A percentile compares a stretch with the other conserved stretches of the same genome.
Conservation (phyloP, 768 basidiomycete genomes). For the Suillus fuscotomentosus region DNA sequence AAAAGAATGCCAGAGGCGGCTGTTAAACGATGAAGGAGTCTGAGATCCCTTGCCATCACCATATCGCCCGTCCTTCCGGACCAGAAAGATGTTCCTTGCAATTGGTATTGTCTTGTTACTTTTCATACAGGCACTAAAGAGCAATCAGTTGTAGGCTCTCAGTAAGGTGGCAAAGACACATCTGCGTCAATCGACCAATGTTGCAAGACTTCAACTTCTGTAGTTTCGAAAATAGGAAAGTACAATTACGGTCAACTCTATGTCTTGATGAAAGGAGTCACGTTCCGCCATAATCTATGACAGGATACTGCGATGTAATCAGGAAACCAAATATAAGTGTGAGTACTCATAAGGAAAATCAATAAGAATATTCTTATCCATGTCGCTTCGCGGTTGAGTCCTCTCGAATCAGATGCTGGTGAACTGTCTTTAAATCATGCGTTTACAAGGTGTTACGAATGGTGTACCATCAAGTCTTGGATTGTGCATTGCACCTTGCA, state of each 20-base stretch:
- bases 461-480: neutral
- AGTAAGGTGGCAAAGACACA: neutral
- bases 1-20: neutral
- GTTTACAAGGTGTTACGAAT: neutral
- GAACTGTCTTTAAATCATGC: neutral
- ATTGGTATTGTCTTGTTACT: neutral
- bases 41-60: no score
- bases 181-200: neutral
- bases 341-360: neutral
- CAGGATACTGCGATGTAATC: neutral
- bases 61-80: neutral
- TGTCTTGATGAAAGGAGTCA: neutral
- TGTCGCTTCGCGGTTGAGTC: neutral
- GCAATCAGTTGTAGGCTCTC: neutral
- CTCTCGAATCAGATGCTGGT: neutral
- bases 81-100: neutral
- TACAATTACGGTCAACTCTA: neutral
- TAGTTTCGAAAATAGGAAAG: no score
- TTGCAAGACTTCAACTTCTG: no score
- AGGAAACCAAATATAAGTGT: neutral
- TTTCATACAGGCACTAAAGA: neutral
- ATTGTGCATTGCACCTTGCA: neutral
- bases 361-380: neutral
- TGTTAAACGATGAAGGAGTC: neutral
- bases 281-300: neutral